Evolutionary conservation across 257 asterid genomes (phyloP), one percentile per base, ranked within the genome.

Genomic region (Hygrophila difformis): DNA sequence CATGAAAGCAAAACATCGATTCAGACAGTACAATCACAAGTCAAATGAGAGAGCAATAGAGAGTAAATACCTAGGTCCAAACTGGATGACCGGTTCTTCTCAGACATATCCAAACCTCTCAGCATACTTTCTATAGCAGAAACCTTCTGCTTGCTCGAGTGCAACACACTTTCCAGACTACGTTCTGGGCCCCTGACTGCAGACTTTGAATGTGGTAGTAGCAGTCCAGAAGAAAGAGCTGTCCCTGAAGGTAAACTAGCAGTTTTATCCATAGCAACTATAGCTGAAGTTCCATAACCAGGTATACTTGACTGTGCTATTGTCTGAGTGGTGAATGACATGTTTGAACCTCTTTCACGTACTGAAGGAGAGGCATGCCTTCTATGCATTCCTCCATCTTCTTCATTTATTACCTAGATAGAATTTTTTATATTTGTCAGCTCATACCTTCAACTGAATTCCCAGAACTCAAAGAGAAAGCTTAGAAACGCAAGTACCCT

Each of bases 91-190:
- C 87, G 81, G 49, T 56, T 44, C 71, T 63, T 85, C 71, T 78
- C 96, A 45, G 97, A 76, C 47, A 81, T 47, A 62, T 82, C 76
- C 67, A 91, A 47, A 51, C 99, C 99, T 65, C 84, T 77, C 49
- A 86, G 94, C 96, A 91, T 78, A 69, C 95, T 86, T 70, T 91
- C 99, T 57, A 91, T 91, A 40, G 99, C 99, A 55, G 95, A 57
- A 69, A 91, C 99, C 67, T 82, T 91, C 69, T 86, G 95, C 58
- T 91, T 91, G 78, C 99, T 91, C 4, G 99, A 73, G 69, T 86
- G 85, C 55, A 91, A 71, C 62, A 91, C 95, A 51, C 95, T 91
- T 76, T 91, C 99, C 62, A 91, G 84, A 69, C 87, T 86, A 49
- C 96, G 96, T 43, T 91, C 95, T 35, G 87, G 57, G 53, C 71